Evolutionary conservation across 495 filamentous ascomycete species (phyloP).

Genomic region (Elaphomyces granulatus): DNA sequence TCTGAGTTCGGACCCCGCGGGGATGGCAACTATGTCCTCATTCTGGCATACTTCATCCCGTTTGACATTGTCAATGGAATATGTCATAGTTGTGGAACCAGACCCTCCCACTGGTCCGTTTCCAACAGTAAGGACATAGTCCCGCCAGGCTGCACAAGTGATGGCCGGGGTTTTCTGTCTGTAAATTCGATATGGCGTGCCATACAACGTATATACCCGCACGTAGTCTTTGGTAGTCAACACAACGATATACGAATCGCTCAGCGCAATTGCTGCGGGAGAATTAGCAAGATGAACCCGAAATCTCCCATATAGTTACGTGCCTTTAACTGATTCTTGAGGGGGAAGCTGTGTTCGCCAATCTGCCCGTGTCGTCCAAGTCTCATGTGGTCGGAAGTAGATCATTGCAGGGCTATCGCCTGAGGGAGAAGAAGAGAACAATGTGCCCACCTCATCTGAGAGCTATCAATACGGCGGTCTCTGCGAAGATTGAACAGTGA

Average conservation of each 20-base stretch:
- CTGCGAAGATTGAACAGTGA: too few species aligned
- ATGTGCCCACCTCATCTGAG: slow-evolving; percentile 62
- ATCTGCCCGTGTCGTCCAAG: slow-evolving; percentile 80
- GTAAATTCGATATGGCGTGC: slow-evolving; percentile 75
- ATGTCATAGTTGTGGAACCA: slow-evolving; percentile 55
- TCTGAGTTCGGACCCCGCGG: slow-evolving; percentile 51
- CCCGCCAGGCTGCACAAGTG: slow-evolving; percentile 79
- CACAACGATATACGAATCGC: slow-evolving; percentile 78
- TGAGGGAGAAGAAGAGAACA: slow-evolving; percentile 70
- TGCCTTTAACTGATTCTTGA: slow-evolving; percentile 59
- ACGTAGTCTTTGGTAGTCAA: slow-evolving; percentile 77
- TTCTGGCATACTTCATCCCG: slow-evolving; percentile 84
- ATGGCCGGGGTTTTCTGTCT: slow-evolving; percentile 87
- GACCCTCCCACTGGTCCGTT: slow-evolving; percentile 75
- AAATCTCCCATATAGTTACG: slow-evolving; percentile 1
- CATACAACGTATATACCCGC: slow-evolving; percentile 83
- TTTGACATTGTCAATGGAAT: slow-evolving; percentile 87
- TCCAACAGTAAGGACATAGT: slow-evolving; percentile 87
- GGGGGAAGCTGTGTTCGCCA: slow-evolving; percentile 76
- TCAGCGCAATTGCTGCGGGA: slow-evolving; percentile 63
- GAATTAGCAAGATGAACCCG: slow-evolving; percentile 3
- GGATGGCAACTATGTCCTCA: slow-evolving; percentile 78
- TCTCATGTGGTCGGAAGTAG: slow-evolving; percentile 96
- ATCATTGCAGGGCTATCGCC: slow-evolving; percentile 59
- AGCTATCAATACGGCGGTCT: slow-evolving; percentile 19